A percentile compares a stretch with the other conserved stretches of the same genome.
Conservation (phyloP, 176 grass and related monocot species). For the Cenchrus americanus region DNA sequence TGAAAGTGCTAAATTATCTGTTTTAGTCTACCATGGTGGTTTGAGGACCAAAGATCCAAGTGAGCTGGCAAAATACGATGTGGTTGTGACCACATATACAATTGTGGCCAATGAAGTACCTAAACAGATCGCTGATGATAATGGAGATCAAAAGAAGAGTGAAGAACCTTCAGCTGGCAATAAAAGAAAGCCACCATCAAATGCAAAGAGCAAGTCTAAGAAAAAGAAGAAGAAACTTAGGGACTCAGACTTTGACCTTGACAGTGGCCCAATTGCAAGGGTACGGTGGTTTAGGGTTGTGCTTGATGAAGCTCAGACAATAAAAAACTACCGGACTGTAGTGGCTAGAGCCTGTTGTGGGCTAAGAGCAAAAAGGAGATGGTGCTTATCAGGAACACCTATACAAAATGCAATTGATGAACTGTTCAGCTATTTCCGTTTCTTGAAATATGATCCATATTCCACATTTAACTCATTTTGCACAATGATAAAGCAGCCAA, state of each 20-base stretch:
- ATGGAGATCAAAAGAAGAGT: constrained; percentile 70
- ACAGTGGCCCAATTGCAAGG: constrained; percentile 83
- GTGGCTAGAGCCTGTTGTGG: constrained; percentile 94
- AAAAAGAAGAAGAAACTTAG: constrained; percentile 80
- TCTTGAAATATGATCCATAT: constrained; percentile 96
- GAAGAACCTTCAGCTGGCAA: constrained; percentile 74
- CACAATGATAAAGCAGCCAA: constrained; percentile 85
- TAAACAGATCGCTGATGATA: constrained; percentile 81
- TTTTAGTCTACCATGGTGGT: constrained; percentile 97
- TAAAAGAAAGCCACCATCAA: constrained; percentile 66
- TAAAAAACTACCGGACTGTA: constrained; percentile 93
- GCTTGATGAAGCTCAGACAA: constrained; percentile 97
- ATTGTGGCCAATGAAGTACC: constrained; percentile 98
- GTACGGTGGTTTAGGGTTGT: constrained; percentile 98
- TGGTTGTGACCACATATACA: constrained; percentile 94
- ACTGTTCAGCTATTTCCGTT: constrained; percentile 94
- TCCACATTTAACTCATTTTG: constrained; percentile 79
- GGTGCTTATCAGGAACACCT: constrained; percentile 98
- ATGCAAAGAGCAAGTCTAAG: constrained; percentile 53
- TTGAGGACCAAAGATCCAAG: constrained; percentile 82
- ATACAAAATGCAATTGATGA: constrained; percentile 99
- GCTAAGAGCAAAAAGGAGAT: constrained; percentile 90
- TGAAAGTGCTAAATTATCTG: constrained; percentile 69
- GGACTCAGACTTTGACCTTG: constrained; percentile 61
- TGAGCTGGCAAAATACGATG: constrained; percentile 89